Conservation (phyloP, 352 stramenopile genomes). For the Globisporangium okanoganense region DNA sequence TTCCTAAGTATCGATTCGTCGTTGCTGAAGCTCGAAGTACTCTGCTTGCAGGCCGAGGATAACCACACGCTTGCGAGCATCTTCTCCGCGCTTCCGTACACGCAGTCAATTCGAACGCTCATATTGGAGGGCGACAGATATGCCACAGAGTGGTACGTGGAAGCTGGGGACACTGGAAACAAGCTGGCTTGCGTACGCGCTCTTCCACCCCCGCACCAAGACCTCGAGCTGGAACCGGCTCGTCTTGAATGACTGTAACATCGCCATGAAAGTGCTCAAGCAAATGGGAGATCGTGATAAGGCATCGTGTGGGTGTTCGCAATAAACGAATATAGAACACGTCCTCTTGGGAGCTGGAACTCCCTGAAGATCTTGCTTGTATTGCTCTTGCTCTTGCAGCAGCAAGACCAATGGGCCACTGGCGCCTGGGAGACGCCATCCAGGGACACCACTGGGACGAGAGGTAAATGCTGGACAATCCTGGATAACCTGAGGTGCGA, state of each 20-base stretch:
- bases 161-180: neutral
- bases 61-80: neutral
- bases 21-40: no score
- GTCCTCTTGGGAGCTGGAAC: no score
- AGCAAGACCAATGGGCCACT: no score
- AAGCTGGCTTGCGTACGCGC: constrained; percentile 4
- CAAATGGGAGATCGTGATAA: neutral
- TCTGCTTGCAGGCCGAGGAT: neutral
- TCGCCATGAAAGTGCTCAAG: neutral
- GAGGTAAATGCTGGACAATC: no score
- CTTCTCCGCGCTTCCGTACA: constrained; percentile 1
- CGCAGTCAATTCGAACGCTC: neutral
- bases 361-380: no score
- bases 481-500: no score
- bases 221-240: constrained; percentile 8
- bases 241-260: neutral
- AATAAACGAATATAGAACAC: no score
- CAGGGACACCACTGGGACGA: no score
- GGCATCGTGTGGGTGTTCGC: no score
- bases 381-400: no score
- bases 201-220: neutral
- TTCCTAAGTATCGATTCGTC: no score
- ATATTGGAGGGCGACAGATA: neutral
- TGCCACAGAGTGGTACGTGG: neutral
- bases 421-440: no score